Base-by-base conservation (phyloP, 176 grass and related monocot species). In the Eremochloa ophiuroides region DNA sequence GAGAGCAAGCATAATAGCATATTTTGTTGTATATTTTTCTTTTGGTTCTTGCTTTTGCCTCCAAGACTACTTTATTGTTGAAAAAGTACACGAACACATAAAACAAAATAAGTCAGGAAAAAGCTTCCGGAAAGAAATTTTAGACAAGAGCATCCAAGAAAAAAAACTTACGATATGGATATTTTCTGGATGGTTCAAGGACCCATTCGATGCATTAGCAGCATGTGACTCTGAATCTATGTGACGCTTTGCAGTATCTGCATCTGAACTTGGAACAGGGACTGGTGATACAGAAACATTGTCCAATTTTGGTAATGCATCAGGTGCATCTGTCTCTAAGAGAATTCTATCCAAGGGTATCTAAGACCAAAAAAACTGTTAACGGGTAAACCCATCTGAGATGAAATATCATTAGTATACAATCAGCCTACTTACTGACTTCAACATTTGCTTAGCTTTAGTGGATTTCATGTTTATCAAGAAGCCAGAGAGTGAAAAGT, bases 341-440 rank as follows among this genome's bases (percentile, higher is more conserved):
- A 95, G 84, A 93, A 94, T 94, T 89, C 88, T 93, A 69, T 98
- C 92, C 55, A 83, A 46, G 30, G 96, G 96, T 74, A 98, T 94
- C 96, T 95, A 71, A 66, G 84, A 48, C 6, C 77, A 85, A 58
- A 83, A 80, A 65, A 39, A 14, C 4, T 38, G 11, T 82, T 58
- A 15, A 69, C 10, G 39, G 22, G 35, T 47, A 76, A 83, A 41
- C 16, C 0, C 6, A 76, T 41, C 20, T 48, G 44, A 56, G 44
- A 75, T 78, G 13, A 63, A 83, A 71, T 73, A 33, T 1, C 26
- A 41, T 61, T 44, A 35, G 10, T 39, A 64, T 50, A 35, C 27
- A 66, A 66, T 74, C 33, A 71, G 35, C 33, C 70, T 82, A 85
- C 92, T 90, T 73, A 94, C 92, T 25, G 92, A 84, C 80, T 89